Evolutionary conservation across 257 asterid species (phyloP).

Genomic region (Fraxinus excelsior): DNA sequence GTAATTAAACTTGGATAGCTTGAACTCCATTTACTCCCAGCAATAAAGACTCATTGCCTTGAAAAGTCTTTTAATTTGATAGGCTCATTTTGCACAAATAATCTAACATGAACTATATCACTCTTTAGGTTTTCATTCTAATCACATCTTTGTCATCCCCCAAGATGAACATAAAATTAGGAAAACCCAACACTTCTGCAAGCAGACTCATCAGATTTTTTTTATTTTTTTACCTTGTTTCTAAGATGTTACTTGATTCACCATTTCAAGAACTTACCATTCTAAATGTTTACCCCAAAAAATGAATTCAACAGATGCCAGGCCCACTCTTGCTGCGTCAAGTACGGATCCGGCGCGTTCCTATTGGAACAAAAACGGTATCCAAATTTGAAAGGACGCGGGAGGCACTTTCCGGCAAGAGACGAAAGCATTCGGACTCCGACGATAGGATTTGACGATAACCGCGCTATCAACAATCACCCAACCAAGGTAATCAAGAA

Average conservation of each 20-base stretch:
- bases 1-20: not conserved
- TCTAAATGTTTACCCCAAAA: too few species aligned
- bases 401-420: too few species aligned
- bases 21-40: not conserved
- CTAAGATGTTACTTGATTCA: not conserved
- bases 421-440: too few species aligned
- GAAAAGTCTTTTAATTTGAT: not conserved
- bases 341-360: too few species aligned
- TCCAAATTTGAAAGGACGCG: too few species aligned
- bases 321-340: too few species aligned
- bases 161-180: not conserved
- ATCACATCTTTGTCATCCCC: not conserved
- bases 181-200: not conserved
- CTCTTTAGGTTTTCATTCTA: not conserved
- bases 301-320: too few species aligned
- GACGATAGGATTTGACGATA: too few species aligned
- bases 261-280: not conserved
- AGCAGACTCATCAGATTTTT: not conserved
- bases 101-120: not conserved
- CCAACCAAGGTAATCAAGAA: too few species aligned
- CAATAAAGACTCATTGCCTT: not conserved
- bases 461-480: too few species aligned
- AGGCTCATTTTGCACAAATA: not conserved
- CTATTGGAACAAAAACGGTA: too few species aligned
- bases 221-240: not conserved